Conservation (phyloP, 192 early-diverging fungal genomes). For the Coemansia sp. region DNA sequence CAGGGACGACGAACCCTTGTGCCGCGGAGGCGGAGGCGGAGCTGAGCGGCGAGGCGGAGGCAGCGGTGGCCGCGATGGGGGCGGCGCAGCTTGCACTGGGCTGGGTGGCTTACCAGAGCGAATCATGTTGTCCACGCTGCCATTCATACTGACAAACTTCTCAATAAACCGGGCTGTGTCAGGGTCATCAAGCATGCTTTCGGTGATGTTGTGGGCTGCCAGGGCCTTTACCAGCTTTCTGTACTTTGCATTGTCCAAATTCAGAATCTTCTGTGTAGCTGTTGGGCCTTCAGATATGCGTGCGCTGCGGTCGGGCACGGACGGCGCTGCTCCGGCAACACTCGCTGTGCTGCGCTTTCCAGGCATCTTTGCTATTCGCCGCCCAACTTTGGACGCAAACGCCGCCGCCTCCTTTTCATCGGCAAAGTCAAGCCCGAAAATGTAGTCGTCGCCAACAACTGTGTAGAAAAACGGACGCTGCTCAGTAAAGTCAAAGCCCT, state of each 20-base stretch:
- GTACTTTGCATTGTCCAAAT: slow-evolving; percentile 69
- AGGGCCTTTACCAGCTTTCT: slow-evolving; percentile 69
- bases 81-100: slow-evolving; percentile 30
- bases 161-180: slow-evolving; percentile 69
- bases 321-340: slow-evolving; percentile 9
- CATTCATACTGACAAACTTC: slow-evolving; percentile 66
- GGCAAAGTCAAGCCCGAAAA: slow-evolving; percentile 71
- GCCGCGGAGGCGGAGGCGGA: slow-evolving; percentile 25
- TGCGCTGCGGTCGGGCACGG: slow-evolving; percentile 2
- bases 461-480: slow-evolving; percentile 70
- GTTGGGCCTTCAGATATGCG: slow-evolving; percentile 34
- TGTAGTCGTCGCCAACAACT: slow-evolving; percentile 66
- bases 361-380: slow-evolving; percentile 18
- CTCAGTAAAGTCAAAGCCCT: slow-evolving; percentile 66
- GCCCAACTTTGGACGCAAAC: slow-evolving; percentile 64
- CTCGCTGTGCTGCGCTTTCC: slow-evolving; percentile 20
- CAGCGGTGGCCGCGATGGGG: slow-evolving; percentile 14
- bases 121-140: slow-evolving; percentile 58
- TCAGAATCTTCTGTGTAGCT: slow-evolving; percentile 66
- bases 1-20: slow-evolving; percentile 1
- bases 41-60: slow-evolving; percentile 27
- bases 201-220: slow-evolving; percentile 64
- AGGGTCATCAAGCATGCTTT: slow-evolving; percentile 61
- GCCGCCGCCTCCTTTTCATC: slow-evolving; percentile 64
- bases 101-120: slow-evolving; percentile 28